Conservation (phyloP, 192 early-diverging fungal genomes). For the Umbelopsis sp. region DNA sequence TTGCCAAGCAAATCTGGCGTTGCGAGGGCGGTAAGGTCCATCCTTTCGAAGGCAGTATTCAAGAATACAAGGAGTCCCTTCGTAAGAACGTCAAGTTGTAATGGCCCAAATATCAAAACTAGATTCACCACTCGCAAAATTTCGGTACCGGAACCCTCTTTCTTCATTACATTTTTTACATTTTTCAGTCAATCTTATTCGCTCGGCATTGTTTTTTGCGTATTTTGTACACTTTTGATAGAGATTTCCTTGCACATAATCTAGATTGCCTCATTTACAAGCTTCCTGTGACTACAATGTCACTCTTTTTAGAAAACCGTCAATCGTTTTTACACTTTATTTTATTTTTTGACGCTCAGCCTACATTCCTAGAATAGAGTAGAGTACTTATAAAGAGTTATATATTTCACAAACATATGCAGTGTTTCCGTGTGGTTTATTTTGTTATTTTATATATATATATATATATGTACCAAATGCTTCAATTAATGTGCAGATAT, state of each 20-base stretch:
- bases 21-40: constrained; percentile 83
- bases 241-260: constrained; percentile 21
- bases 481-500: constrained; percentile 10
- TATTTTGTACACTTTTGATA: constrained; percentile 20
- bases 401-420: background rate
- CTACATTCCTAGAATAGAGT: background rate
- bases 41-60: constrained; percentile 82
- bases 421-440: background rate
- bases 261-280: constrained; percentile 11
- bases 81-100: constrained; percentile 75
- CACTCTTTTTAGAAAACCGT: background rate
- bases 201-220: background rate
- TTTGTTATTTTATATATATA: background rate
- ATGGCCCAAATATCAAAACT: background rate
- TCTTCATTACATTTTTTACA: constrained; percentile 10
- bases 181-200: background rate
- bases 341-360: background rate
- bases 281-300: background rate
- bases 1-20: constrained; percentile 93
- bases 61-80: constrained; percentile 90
- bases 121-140: no score
- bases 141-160: background rate
- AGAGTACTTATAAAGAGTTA: constrained; percentile 15
- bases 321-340: background rate
- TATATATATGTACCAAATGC: background rate